Evolutionary conservation across 805 yeast genomes (phyloP).

Genomic region (Lipomyces lipofer): DNA sequence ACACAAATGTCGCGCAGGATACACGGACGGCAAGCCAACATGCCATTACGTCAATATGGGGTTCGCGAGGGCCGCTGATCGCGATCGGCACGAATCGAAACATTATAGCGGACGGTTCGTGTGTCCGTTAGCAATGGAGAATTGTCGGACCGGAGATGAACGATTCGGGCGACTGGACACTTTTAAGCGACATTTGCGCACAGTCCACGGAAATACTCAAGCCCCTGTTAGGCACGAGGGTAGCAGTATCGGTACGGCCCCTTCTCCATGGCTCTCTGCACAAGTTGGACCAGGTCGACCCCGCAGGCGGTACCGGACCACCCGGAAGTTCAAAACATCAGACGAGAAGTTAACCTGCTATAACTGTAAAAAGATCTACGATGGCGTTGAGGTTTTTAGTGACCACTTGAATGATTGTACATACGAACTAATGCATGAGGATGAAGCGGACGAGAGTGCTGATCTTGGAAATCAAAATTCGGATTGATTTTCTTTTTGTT

Average conservation of each 20-base stretch:
- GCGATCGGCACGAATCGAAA: conserved; percentile 23
- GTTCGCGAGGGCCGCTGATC: conserved; percentile 24
- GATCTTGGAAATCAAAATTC: neutral
- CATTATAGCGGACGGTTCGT: conserved; percentile 22
- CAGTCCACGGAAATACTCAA: conserved; percentile 14
- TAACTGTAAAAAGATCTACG: conserved; percentile 12
- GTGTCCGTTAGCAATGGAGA: conserved; percentile 20
- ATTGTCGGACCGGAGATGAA: conserved; percentile 17
- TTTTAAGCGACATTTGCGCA: conserved; percentile 24
- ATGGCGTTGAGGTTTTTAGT: conserved; percentile 18
- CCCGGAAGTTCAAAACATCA: conserved; percentile 2
- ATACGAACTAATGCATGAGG: conserved; percentile 28
- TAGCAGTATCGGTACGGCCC: neutral
- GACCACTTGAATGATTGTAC: conserved; percentile 28
- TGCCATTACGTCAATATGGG: conserved; percentile 24
- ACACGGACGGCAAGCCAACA: conserved; percentile 11
- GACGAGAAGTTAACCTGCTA: conserved; percentile 13
- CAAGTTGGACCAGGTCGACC: neutral
- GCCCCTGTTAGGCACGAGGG: neutral
- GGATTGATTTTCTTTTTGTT: no score
- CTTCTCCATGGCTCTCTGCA: no score
- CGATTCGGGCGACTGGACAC: conserved; percentile 27
- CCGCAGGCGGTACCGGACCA: conserved; percentile 9
- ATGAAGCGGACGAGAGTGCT: conserved; percentile 6
- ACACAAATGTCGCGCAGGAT: conserved; percentile 27